These are phyloP conservation scores for Suaeda aralocaspica DNA, from an alignment of 148 eudicot species.

Conservation along the genomic window DNA sequence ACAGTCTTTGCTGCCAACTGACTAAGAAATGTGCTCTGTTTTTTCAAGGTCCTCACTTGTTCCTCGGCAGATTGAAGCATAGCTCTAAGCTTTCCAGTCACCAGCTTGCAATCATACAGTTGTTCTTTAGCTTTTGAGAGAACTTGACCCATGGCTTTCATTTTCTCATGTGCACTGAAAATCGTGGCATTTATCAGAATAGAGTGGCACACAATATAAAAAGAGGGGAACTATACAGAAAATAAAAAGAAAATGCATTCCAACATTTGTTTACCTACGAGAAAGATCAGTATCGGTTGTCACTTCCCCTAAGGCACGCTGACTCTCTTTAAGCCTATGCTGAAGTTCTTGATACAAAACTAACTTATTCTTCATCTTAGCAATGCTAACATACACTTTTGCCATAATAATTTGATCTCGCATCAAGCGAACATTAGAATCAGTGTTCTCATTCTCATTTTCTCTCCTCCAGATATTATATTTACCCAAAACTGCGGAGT, in stretches of 20 bases:
- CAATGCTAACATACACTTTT: slow-evolving; percentile 78
- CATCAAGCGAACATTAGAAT: slow-evolving; percentile 80
- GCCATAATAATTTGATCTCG: slow-evolving; percentile 97
- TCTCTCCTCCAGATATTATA: slow-evolving; percentile 94
- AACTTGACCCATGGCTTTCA: slow-evolving; percentile 71
- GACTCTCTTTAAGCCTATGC: slow-evolving; percentile 79
- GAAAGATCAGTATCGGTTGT: slow-evolving; percentile 69
- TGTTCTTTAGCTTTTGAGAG: slow-evolving; percentile 70
- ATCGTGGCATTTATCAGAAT: background rate
- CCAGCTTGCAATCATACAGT: slow-evolving; percentile 66
- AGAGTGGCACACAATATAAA: background rate
- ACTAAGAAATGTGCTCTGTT: slow-evolving; percentile 82
- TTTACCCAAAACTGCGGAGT: slow-evolving; percentile 90
- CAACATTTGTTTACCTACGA: slow-evolving; percentile 45
- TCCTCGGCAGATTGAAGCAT: slow-evolving; percentile 93
- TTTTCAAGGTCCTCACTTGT: slow-evolving; percentile 75
- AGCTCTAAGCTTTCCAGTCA: slow-evolving; percentile 71
- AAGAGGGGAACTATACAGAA: background rate
- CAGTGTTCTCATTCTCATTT: slow-evolving; percentile 80
- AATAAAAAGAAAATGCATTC: background rate
- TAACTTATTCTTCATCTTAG: slow-evolving; percentile 65
- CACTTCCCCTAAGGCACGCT: slow-evolving; percentile 82
- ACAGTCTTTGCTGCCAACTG: slow-evolving; percentile 86
- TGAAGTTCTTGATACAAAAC: slow-evolving; percentile 77
- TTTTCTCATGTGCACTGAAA: slow-evolving; percentile 63